phyloP scores from a whole-genome alignment of 139 green algal species.

The Penium margaritaceum region DNA sequence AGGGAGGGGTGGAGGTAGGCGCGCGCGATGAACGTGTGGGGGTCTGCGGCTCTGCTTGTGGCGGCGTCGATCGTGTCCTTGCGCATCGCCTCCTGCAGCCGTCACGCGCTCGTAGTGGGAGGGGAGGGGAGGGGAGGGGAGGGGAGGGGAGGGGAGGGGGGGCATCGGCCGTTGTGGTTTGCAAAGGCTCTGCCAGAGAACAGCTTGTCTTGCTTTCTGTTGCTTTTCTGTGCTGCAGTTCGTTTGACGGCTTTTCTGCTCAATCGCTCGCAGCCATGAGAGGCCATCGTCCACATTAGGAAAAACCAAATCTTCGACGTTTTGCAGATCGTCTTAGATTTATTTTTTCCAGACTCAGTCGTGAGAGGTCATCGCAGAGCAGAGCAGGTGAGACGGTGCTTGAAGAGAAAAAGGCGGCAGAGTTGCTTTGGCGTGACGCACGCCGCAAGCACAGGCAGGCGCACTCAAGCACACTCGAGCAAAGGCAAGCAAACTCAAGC shows the following conservation, averaged over 20 bases:
- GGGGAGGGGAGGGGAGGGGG: not conserved
- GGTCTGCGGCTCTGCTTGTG: not conserved
- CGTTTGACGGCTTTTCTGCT: too few species aligned
- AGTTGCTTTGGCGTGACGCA: not conserved
- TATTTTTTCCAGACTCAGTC: too few species aligned
- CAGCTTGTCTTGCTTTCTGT: too few species aligned
- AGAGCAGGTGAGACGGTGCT: too few species aligned
- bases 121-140: not conserved
- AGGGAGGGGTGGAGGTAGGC: constrained; percentile 33
- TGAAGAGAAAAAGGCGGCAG: too few species aligned
- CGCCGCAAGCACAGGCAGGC: not conserved
- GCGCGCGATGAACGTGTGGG: constrained; percentile 6
- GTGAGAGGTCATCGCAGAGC: too few species aligned
- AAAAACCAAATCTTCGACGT: not conserved
- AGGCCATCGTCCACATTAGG: not conserved
- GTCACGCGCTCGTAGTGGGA: not conserved
- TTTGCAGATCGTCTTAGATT: not conserved
- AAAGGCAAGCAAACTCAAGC: too few species aligned
- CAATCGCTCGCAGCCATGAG: not conserved
- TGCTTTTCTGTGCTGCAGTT: too few species aligned
- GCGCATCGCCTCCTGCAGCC: constrained; percentile 24
- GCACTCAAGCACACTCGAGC: too few species aligned
- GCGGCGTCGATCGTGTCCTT: constrained; percentile 36
- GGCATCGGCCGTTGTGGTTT: not conserved
- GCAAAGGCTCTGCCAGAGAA: too few species aligned